These are phyloP conservation scores for Trifolium repens DNA, from an alignment of 306 rosid species.

Conservation along the genomic window DNA sequence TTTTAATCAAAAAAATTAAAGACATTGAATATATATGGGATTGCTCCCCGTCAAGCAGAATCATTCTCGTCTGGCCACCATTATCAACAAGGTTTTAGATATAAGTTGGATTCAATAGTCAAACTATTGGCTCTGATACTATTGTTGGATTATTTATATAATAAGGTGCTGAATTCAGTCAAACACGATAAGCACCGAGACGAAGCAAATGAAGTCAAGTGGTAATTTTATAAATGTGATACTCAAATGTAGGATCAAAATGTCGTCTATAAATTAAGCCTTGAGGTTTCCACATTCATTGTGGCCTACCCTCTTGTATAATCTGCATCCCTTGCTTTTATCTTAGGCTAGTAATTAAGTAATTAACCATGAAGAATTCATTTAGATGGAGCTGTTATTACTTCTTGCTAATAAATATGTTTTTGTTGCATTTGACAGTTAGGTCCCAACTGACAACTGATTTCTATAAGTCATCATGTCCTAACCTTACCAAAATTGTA, in stretches of 20 bases:
- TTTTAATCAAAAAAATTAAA: no score
- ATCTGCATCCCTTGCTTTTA: conserved; percentile 24
- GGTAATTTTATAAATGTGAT: conserved; percentile 37
- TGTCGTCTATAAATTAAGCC: conserved; percentile 51
- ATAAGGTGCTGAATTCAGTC: conserved; percentile 24
- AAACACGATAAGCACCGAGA: conserved; percentile 44
- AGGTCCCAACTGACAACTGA: conserved; percentile 65
- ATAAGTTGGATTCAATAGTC: no score
- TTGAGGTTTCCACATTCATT: conserved; percentile 28
- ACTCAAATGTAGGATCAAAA: neutral
- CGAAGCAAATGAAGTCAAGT: conserved; percentile 32
- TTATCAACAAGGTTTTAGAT: no score
- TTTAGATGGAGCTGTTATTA: conserved; percentile 19
- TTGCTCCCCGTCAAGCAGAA: no score
- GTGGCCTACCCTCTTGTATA: conserved; percentile 15
- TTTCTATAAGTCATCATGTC: conserved; percentile 72
- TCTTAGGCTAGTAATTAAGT: conserved; percentile 16
- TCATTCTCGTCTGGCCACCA: no score
- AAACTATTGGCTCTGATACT: no score
- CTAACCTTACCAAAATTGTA: conserved; percentile 57
- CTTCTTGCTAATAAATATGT: conserved; percentile 43
- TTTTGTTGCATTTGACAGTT: conserved; percentile 50
- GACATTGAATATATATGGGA: no score
- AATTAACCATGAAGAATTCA: conserved; percentile 45
- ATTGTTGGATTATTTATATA: neutral